Conservation (phyloP, 768 basidiomycete species). For the Boletus rubescentipes region DNA sequence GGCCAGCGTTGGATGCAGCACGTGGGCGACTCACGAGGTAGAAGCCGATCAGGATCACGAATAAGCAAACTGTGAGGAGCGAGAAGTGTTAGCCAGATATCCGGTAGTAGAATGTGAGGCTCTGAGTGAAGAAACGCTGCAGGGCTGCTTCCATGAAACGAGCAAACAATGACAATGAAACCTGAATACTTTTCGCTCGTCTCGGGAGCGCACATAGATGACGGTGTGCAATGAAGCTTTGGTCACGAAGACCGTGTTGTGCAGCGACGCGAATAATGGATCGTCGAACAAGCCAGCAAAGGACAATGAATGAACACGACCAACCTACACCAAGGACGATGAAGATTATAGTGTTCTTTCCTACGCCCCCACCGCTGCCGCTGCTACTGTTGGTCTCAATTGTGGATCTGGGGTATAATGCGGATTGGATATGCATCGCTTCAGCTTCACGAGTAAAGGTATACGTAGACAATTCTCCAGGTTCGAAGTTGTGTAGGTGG, state of each 20-base stretch:
- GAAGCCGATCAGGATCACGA: conserved; percentile 27
- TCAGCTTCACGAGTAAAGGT: background rate
- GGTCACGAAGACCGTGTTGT: background rate
- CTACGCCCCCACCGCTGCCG: conserved; percentile 5
- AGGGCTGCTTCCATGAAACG: background rate
- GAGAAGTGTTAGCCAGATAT: conserved; percentile 12
- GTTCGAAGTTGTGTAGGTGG: background rate
- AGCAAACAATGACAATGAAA: background rate
- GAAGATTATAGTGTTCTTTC: conserved; percentile 20
- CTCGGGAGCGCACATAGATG: background rate
- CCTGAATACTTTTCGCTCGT: background rate
- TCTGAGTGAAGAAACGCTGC: background rate
- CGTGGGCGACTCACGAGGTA: conserved; percentile 24
- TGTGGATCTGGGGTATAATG: conserved; percentile 11
- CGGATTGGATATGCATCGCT: conserved; percentile 3
- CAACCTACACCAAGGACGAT: conserved; percentile 27
- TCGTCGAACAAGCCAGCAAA: background rate
- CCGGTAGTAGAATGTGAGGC: background rate
- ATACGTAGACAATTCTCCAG: background rate
- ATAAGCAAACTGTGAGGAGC: conserved; percentile 20
- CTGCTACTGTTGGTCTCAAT: background rate
- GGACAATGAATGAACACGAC: conserved; percentile 11
- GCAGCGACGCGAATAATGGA: conserved; percentile 1
- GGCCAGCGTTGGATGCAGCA: background rate
- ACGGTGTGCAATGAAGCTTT: background rate